Base-by-base conservation (phyloP, 2,329 filamentous ascomycete genomes). In the Diplocarpon rosae region DNA sequence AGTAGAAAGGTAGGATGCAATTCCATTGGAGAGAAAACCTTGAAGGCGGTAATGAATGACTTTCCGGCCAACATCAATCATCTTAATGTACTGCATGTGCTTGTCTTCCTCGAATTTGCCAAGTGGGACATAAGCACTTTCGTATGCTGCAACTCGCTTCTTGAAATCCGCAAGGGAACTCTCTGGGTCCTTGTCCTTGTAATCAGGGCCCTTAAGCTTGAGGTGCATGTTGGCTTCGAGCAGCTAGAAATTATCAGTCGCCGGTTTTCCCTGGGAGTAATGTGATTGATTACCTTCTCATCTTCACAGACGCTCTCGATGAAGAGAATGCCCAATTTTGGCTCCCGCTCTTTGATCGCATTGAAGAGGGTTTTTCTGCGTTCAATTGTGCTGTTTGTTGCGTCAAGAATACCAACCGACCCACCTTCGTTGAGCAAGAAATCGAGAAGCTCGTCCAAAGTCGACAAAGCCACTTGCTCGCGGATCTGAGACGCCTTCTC, bases 31-130 rank as follows among this genome's bases (percentile, higher is more conserved):
- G 39, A 98, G 72, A 64, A 98, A 98, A 5, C 92, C 92, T 54
- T 83, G 83, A 49, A 95, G 80, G 50, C 92, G 85, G 62, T 94
- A 85, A 37, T 90, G 85, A 35, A 96, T 80, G 49, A 96, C 76
- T 65, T 98, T 98, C 49, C 90, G 80, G 34, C 92, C 92, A 2
- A 98, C 92, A 63, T 98, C 92, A 52, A 96, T 86, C 84, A 96
- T 95, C 70, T 86, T 54, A 37, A 98, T 93, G 61, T 94, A 98
- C 48, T 93, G 85, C 76, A 95, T 83, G 56, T 89, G 81, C 59
- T 93, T 75, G 16, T 83, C 75, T 65, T 98, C 92, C 62, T 98
- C 92, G 52, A 87, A 93, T 34, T 88, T 78, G 28, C 92, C 92
- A 1, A 98, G 71, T 0, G 92, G 85, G 6, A 90, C 80, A 59